Base-by-base conservation (phyloP, 148 eudicot genomes). In the Camellia granthamiana region DNA sequence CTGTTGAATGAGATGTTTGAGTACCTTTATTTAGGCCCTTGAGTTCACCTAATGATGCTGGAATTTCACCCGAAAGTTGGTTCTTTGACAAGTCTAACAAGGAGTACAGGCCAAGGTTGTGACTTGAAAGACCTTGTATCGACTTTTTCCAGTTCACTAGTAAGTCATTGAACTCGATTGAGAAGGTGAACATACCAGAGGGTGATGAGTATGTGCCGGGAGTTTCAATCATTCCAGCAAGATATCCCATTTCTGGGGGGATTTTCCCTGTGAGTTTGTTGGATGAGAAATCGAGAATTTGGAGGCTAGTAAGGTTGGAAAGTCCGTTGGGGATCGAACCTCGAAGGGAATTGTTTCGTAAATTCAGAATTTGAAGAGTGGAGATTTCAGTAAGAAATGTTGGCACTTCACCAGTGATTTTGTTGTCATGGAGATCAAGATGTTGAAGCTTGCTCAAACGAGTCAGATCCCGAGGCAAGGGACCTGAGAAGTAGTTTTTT, bases 401-500 rank as follows among this genome's bases (percentile, higher is more conserved):
- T 47, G 87, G 90, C 66, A 84, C 61, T 73, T 85, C 71, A 30
- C 88, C 90, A 0, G 86, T 76, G 73, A 89, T 84, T 21, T 78
- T 73, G 74, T 89, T 89, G 77, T 84, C 88, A 38, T 85, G 88
- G 72, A 89, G 87, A 82, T 89, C 92, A 38, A 89, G 87, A 76
- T 85, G 88, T 77, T 82, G 84, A 18, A 89, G 86, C 66, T 82
- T 82, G 63, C 30, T 79, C 75, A 85, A 58, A 4, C 54, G 72
- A 56, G 88, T 81, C 76, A 87, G 56, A 73, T 81, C 81, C 74
- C 69, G 21, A 66, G 88, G 88, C 60, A 89, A 63, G 49, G 82
- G 23, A 47, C 92, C 92, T 3, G 88, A 89, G 72, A 87, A 89
- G 71, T 84, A 80, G 52, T 89, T 89, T 12, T 81, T 74, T 2